phyloP scores from a whole-genome alignment of 345 rosid genomes.

The Aurinia saxatilis region DNA sequence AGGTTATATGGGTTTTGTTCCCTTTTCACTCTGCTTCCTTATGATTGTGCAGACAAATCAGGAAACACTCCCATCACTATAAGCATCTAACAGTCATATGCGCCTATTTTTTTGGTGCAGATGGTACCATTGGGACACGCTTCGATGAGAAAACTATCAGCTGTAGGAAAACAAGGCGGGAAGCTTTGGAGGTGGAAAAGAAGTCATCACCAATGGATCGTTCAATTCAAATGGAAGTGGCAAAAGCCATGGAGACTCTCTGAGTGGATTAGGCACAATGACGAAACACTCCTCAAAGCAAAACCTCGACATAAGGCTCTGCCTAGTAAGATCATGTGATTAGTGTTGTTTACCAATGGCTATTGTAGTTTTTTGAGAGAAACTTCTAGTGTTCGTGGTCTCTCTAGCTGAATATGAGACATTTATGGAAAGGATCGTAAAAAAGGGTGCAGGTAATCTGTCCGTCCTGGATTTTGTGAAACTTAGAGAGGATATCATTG shows the following conservation, averaged over 20 bases:
- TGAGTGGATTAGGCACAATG: constrained; percentile 85
- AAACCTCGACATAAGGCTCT: constrained; percentile 58
- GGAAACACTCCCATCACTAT: neutral
- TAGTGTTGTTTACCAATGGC: constrained; percentile 1
- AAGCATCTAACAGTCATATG: neutral
- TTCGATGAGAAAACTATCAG: constrained; percentile 62
- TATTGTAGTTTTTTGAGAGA: neutral
- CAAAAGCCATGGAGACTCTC: constrained; percentile 99
- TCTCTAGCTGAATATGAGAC: constrained; percentile 7
- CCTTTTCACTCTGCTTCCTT: neutral
- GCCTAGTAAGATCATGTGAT: constrained; percentile 25
- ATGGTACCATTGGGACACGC: constrained; percentile 83
- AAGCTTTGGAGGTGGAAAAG: constrained; percentile 99
- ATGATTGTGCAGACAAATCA: neutral
- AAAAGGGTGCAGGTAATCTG: constrained; percentile 35
- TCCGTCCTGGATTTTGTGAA: neutral
- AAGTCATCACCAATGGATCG: constrained; percentile 95
- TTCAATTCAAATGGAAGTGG: constrained; percentile 99
- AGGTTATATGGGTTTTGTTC: constrained; percentile 38
- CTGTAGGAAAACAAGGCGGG: constrained; percentile 59
- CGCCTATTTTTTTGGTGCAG: constrained; percentile 34
- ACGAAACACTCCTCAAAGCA: constrained; percentile 61
- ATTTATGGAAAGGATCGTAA: constrained; percentile 26
- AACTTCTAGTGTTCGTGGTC: constrained; percentile 3
- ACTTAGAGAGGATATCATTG: neutral